A percentile compares a stretch with the other conserved stretches of the same genome.
These are phyloP conservation scores for Aspergillus campestris DNA, from an alignment of 495 filamentous ascomycete species.

Conservation along the genomic window DNA sequence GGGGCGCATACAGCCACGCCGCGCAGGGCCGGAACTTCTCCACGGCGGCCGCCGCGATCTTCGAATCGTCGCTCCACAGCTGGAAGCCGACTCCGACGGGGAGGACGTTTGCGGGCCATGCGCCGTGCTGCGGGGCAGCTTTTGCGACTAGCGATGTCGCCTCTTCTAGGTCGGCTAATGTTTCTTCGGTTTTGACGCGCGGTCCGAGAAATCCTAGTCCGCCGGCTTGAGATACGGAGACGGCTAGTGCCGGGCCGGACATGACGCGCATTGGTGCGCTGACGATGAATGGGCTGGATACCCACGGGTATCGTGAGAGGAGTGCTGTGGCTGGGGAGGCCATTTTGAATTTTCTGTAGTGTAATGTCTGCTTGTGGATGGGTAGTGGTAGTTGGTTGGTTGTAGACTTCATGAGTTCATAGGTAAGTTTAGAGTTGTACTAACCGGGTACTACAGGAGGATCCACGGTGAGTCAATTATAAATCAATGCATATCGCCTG, in stretches of 20 bases:
- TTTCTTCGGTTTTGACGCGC: slow-evolving; percentile 25
- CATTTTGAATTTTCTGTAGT: neutral
- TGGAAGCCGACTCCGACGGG: slow-evolving; percentile 59
- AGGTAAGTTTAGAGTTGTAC: too few relatives aligned
- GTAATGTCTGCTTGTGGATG: too few relatives aligned
- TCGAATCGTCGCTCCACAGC: slow-evolving; percentile 44
- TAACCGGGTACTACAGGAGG: too few relatives aligned
- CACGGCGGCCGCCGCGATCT: slow-evolving; percentile 33
- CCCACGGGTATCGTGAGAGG: slow-evolving; percentile 53
- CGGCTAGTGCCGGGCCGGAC: slow-evolving; percentile 48
- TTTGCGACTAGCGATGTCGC: slow-evolving; percentile 15
- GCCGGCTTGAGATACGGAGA: slow-evolving; percentile 55
- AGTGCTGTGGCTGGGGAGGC: slow-evolving; percentile 7
- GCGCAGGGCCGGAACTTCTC: slow-evolving; percentile 48
- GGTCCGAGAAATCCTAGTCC: slow-evolving; percentile 50
- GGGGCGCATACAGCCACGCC: slow-evolving; percentile 63
- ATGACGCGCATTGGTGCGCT: slow-evolving; percentile 68
- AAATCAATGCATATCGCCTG: too few relatives aligned
- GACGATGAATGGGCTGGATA: slow-evolving; percentile 50
- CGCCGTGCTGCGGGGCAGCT: slow-evolving; percentile 7
- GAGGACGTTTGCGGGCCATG: slow-evolving; percentile 22
- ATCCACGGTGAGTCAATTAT: too few relatives aligned
- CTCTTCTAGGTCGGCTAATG: slow-evolving; percentile 24
- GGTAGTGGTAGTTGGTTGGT: too few relatives aligned
- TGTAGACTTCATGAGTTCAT: too few relatives aligned